phyloP scores from a whole-genome alignment of 2,329 filamentous ascomycete species.

The Epichloe elymi region DNA sequence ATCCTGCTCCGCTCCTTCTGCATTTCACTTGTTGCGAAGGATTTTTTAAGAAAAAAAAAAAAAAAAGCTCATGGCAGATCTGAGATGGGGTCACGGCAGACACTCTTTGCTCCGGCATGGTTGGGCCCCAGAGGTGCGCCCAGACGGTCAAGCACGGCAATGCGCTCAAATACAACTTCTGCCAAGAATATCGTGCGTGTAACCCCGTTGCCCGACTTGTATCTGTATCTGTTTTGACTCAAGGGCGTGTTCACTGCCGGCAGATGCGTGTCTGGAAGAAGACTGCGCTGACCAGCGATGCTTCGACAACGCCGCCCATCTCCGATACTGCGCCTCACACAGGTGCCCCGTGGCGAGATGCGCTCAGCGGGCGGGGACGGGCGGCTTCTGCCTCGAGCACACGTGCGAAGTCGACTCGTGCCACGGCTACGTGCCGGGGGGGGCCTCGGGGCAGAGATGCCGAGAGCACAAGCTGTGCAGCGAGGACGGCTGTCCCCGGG shows the following conservation, averaged over 20 bases:
- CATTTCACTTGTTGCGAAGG: neutral
- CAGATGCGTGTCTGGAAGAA: neutral
- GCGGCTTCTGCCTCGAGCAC: neutral
- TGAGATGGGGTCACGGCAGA: neutral
- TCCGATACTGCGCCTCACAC: neutral
- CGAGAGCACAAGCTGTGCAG: neutral
- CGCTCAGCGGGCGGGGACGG: neutral
- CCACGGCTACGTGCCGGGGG: neutral
- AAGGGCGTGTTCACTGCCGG: neutral
- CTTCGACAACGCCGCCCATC: neutral
- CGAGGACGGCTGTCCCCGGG: neutral
- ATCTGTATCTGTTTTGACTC: too few relatives aligned
- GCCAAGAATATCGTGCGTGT: neutral
- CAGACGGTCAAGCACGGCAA: neutral
- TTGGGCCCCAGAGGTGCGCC: neutral
- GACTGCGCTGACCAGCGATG: neutral
- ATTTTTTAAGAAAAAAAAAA: too few relatives aligned
- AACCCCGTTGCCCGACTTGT: neutral
- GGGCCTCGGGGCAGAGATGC: neutral
- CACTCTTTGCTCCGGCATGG: neutral
- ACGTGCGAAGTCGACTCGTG: neutral
- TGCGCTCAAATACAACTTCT: neutral
- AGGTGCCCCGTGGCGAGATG: neutral
- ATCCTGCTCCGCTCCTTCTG: neutral
- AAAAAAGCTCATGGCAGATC: too few relatives aligned